A percentile compares a stretch with the other conserved stretches of the same genome.
These are phyloP conservation scores for Isochrysis galbana DNA, from an alignment of 78 protist species.

Conservation along the genomic window DNA sequence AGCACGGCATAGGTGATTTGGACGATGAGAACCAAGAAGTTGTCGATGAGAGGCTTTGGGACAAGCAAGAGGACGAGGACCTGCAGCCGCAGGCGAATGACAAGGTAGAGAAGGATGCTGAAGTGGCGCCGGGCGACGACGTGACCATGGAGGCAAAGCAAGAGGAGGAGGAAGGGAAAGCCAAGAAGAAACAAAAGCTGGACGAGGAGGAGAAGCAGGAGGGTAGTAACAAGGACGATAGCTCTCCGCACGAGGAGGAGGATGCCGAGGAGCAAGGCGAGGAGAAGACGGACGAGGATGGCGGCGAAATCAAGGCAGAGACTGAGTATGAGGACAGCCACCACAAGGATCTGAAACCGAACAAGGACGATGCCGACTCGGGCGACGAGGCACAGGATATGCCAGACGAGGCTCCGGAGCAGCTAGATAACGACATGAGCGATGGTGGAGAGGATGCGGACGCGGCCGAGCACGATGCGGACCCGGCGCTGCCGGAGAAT, in stretches of 20 bases:
- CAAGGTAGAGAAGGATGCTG: constrained; percentile 19
- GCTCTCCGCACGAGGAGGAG: constrained; percentile 70
- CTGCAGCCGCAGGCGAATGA: neutral
- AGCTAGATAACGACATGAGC: constrained; percentile 12
- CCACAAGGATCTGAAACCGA: neutral
- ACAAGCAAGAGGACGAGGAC: constrained; percentile 73
- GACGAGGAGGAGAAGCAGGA: constrained; percentile 37
- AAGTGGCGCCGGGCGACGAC: neutral
- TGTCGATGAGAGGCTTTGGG: constrained; percentile 84
- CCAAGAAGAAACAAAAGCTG: neutral
- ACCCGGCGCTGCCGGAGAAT: neutral
- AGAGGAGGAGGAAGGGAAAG: neutral
- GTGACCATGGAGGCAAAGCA: neutral
- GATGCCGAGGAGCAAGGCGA: constrained; percentile 64
- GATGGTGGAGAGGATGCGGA: neutral
- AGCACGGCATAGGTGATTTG: constrained; percentile 68
- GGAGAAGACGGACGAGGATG: constrained; percentile 10
- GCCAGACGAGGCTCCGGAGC: constrained; percentile 46
- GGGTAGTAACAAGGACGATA: constrained; percentile 72
- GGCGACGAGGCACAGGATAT: constrained; percentile 4
- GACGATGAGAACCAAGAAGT: constrained; percentile 56
- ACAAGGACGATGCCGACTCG: constrained; percentile 24
- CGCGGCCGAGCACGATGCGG: neutral
- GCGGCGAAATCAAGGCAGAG: neutral
- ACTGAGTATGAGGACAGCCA: constrained; percentile 30